A percentile compares a stretch with the other conserved stretches of the same genome.
Conservation (phyloP, 768 basidiomycete species). For the Suillus sp. region DNA sequence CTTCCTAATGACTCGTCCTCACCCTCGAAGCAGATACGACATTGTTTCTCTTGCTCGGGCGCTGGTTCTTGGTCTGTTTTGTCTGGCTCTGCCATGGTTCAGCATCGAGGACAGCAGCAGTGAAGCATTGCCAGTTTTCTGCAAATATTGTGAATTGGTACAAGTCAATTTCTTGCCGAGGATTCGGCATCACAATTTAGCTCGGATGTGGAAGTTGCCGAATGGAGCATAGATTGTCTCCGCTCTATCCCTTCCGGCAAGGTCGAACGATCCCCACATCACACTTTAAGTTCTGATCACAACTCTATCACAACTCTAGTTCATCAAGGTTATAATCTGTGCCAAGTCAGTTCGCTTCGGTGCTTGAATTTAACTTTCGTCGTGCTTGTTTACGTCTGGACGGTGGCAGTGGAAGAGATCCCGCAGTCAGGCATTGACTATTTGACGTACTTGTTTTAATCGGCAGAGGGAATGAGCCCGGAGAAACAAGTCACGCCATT, state of each 20-base stretch:
- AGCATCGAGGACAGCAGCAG: background rate
- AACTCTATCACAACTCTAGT: conserved; percentile 8
- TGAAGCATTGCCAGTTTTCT: background rate
- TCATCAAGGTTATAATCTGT: background rate
- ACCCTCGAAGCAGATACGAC: conserved; percentile 83
- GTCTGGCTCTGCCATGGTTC: conserved; percentile 10
- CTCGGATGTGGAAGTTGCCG: background rate
- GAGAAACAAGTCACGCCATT: background rate
- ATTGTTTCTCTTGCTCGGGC: conserved; percentile 57
- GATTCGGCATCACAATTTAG: background rate
- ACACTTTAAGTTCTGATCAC: background rate
- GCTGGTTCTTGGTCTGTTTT: conserved; percentile 18
- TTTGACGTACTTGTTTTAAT: background rate
- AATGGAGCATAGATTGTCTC: conserved; percentile 1
- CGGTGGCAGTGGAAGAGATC: background rate
- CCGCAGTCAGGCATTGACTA: background rate
- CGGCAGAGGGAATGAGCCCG: background rate
- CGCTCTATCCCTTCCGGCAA: no score
- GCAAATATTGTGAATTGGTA: background rate
- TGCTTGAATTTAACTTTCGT: conserved; percentile 1
- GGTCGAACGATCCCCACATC: background rate
- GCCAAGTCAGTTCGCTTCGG: conserved; percentile 8
- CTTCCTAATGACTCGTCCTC: conserved; percentile 63
- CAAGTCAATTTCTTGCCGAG: background rate
- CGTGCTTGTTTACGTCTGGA: background rate